phyloP scores from a whole-genome alignment of 2,329 filamentous ascomycete species.

The Colletotrichum sp. region DNA sequence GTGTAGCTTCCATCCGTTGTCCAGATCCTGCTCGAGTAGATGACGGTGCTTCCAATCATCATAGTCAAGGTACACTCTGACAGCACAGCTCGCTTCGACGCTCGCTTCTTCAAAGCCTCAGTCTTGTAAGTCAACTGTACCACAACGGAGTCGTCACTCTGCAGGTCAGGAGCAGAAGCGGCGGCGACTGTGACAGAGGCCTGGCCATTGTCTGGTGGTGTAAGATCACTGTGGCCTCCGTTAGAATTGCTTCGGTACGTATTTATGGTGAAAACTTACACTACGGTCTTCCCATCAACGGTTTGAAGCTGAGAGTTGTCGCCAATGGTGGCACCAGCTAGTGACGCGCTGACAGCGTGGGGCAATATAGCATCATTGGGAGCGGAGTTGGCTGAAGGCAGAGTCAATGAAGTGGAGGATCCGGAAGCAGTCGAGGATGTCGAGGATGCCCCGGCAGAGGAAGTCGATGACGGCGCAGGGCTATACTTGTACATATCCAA shows the following conservation, averaged over 20 bases:
- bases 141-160: background rate
- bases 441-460: background rate
- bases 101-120: background rate
- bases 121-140: background rate
- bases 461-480: background rate
- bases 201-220: background rate
- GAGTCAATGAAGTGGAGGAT: background rate
- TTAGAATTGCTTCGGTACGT: background rate
- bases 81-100: background rate
- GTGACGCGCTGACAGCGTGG: background rate
- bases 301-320: background rate
- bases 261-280: background rate
- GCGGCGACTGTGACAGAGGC: background rate
- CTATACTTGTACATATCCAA: constrained; percentile 42
- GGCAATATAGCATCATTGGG: background rate
- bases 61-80: background rate
- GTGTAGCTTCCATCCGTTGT: constrained; percentile 9
- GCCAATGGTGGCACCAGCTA: background rate
- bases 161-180: background rate
- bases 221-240: background rate
- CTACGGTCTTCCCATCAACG: background rate
- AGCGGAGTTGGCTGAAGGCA: background rate
- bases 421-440: background rate
- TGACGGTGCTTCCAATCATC: background rate
- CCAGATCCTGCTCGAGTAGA: background rate